Percentiles rank a stretch among this genome's conserved stretches.
These are phyloP conservation scores for Aspergillus clavatus DNA, from an alignment of 2,329 filamentous ascomycete species.

Conservation along the genomic window DNA sequence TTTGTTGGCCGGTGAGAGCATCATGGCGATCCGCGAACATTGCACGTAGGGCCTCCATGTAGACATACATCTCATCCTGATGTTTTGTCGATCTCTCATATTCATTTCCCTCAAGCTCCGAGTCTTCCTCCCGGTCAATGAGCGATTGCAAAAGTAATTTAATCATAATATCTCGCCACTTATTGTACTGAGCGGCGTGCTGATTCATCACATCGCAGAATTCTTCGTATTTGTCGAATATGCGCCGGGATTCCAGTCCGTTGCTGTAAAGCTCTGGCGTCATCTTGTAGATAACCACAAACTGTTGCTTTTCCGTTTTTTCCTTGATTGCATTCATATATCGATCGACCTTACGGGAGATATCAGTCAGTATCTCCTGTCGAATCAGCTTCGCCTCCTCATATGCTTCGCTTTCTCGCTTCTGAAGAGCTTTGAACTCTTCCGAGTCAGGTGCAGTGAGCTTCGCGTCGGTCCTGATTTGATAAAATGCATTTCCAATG, in stretches of 20 bases:
- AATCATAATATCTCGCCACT: slow-evolving; percentile 70
- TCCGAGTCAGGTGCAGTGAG: slow-evolving; percentile 63
- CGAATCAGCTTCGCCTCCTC: slow-evolving; percentile 72
- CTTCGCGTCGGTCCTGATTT: slow-evolving; percentile 68
- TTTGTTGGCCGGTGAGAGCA: slow-evolving; percentile 70
- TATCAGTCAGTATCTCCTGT: slow-evolving; percentile 66
- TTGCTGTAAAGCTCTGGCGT: slow-evolving; percentile 48
- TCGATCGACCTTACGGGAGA: slow-evolving; percentile 54
- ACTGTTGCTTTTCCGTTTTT: slow-evolving; percentile 50
- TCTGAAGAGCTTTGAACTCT: slow-evolving; percentile 62
- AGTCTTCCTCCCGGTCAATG: slow-evolving; percentile 73
- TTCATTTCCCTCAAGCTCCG: slow-evolving; percentile 80
- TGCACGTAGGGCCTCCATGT: slow-evolving; percentile 71
- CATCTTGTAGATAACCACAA: slow-evolving; percentile 61
- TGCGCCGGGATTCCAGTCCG: slow-evolving; percentile 67
- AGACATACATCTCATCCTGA: slow-evolving; percentile 85
- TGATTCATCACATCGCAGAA: slow-evolving; percentile 64
- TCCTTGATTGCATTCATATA: slow-evolving; percentile 60
- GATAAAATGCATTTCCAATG: slow-evolving; percentile 74
- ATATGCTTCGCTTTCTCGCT: slow-evolving; percentile 67
- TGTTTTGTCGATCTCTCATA: slow-evolving; percentile 81
- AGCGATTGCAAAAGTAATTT: slow-evolving; percentile 68
- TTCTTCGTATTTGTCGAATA: slow-evolving; percentile 62
- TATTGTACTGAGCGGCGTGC: slow-evolving; percentile 65
- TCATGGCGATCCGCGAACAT: slow-evolving; percentile 74